Conservation (phyloP, 148 eudicot species). For the Diospyros lotus region DNA sequence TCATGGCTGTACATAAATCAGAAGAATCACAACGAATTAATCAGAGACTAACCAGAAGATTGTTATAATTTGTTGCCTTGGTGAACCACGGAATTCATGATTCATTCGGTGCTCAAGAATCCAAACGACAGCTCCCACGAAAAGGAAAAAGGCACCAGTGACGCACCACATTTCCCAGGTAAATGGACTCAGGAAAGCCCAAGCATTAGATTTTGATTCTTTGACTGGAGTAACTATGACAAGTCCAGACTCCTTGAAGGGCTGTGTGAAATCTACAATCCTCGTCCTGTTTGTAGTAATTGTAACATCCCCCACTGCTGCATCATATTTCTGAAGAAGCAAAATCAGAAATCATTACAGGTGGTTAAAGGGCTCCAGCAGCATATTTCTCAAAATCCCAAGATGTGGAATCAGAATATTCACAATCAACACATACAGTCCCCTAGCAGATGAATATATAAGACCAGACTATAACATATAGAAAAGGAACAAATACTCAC, state of each 20-base stretch:
- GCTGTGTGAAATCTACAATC: constrained; percentile 84
- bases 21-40: neutral
- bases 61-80: constrained; percentile 65
- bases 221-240: constrained; percentile 63
- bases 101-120: constrained; percentile 74
- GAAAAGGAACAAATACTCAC: constrained; percentile 37
- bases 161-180: constrained; percentile 61
- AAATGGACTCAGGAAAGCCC: constrained; percentile 76
- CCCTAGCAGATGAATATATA: neutral
- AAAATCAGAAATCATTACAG: constrained; percentile 7
- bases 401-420: neutral
- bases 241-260: constrained; percentile 64
- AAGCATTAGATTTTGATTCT: constrained; percentile 41
- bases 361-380: neutral
- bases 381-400: neutral
- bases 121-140: constrained; percentile 76
- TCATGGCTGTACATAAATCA: neutral
- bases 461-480: neutral
- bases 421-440: neutral
- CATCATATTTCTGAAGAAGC: constrained; percentile 62
- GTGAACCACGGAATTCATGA: constrained; percentile 74
- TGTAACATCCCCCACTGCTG: constrained; percentile 79
- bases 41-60: constrained; percentile 50
- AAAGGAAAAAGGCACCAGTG: constrained; percentile 50
- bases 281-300: constrained; percentile 69